Conservation (phyloP, 768 basidiomycete genomes). For the Suillus plorans region DNA sequence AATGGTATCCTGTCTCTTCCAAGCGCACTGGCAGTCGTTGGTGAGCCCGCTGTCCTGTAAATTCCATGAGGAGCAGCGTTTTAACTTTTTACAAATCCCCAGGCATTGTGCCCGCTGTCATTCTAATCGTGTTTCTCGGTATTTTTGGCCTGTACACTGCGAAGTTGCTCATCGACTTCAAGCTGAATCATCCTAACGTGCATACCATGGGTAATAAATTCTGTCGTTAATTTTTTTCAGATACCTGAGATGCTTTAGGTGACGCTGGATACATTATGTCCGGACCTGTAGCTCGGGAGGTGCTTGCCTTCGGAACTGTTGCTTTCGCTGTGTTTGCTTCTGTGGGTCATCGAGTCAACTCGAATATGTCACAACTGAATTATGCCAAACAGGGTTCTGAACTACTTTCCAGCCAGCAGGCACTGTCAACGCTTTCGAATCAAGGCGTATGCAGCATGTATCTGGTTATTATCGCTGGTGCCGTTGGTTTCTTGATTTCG, state of each 20-base stretch:
- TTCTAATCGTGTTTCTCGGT: slow-evolving; percentile 53
- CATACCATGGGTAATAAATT: slow-evolving; percentile 48
- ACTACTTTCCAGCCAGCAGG: slow-evolving; percentile 52
- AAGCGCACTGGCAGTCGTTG: slow-evolving; percentile 50
- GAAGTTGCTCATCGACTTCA: slow-evolving; percentile 56
- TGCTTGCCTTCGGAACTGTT: slow-evolving; percentile 45
- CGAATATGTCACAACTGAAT: not conserved
- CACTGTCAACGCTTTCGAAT: slow-evolving; percentile 47
- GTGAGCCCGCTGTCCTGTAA: slow-evolving; percentile 24
- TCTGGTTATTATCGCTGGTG: slow-evolving; percentile 46
- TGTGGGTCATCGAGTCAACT: slow-evolving; percentile 19
- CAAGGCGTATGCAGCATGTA: slow-evolving; percentile 47
- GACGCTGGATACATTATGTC: slow-evolving; percentile 52
- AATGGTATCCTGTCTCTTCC: slow-evolving; percentile 58
- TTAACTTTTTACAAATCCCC: not conserved
- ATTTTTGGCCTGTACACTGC: slow-evolving; percentile 51
- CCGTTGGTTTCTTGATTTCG: slow-evolving; percentile 40
- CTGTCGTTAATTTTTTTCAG: not conserved
- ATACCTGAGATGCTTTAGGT: slow-evolving; percentile 30
- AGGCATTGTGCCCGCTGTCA: slow-evolving; percentile 53
- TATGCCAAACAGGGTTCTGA: slow-evolving; percentile 40
- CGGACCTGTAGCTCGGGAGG: slow-evolving; percentile 46
- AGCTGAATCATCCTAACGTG: slow-evolving; percentile 52
- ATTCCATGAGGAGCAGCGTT: not conserved
- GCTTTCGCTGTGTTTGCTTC: slow-evolving; percentile 49